These are phyloP conservation scores for Pseudoturritis turrita DNA, from an alignment of 345 rosid genomes.

Conservation along the genomic window DNA sequence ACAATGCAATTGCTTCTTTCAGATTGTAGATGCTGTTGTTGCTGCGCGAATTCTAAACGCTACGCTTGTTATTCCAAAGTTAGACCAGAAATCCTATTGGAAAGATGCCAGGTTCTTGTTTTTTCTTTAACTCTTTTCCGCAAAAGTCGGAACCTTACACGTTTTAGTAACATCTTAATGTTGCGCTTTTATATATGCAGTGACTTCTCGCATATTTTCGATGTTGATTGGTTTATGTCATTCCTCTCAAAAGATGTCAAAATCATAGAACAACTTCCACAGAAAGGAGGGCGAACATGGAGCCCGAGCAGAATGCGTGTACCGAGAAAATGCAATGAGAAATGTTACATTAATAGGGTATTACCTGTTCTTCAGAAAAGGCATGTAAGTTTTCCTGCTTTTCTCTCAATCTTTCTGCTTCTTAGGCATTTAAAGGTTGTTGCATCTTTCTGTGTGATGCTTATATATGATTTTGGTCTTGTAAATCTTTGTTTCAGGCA, in stretches of 20 bases:
- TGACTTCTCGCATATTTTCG: constrained; percentile 82
- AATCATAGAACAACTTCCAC: constrained; percentile 81
- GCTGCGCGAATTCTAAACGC: constrained; percentile 97
- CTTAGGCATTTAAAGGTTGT: neutral
- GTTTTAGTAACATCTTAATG: neutral
- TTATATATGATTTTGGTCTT: constrained; percentile 1
- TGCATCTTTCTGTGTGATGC: constrained; percentile 1
- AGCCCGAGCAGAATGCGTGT: constrained; percentile 70
- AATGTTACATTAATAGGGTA: constrained; percentile 77
- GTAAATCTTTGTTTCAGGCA: constrained; percentile 45
- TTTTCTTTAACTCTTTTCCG: neutral
- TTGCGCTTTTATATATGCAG: constrained; percentile 36
- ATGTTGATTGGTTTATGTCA: constrained; percentile 74
- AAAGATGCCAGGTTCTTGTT: constrained; percentile 85
- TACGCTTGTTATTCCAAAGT: constrained; percentile 90
- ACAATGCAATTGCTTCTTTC: constrained; percentile 13
- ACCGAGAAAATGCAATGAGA: constrained; percentile 91
- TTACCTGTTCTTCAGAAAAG: constrained; percentile 94
- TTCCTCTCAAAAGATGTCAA: constrained; percentile 80
- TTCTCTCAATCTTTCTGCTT: constrained; percentile 17
- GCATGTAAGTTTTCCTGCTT: constrained; percentile 84
- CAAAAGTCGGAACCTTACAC: neutral
- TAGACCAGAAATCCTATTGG: constrained; percentile 98
- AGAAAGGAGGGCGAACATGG: constrained; percentile 60
- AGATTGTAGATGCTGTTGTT: constrained; percentile 98